Conservation (phyloP, 192 early-diverging fungal species). For the Powellomyces hirtus region DNA sequence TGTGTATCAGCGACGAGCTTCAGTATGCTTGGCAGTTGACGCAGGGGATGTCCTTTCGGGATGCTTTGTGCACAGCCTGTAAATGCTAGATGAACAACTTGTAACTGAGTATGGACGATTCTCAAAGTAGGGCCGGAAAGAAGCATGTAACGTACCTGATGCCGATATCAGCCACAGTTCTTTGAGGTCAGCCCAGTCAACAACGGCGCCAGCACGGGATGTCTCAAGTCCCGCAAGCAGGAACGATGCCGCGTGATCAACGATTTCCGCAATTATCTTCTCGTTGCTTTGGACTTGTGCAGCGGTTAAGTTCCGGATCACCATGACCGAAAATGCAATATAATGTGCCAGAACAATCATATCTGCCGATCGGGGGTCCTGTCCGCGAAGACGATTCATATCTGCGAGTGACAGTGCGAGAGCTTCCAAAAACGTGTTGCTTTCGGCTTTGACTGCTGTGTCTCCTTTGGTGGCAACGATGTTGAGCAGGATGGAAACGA, state of each 20-base stretch:
- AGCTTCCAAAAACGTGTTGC: not conserved
- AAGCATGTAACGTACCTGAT: no score
- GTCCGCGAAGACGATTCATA: not conserved
- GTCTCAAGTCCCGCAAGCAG: no score
- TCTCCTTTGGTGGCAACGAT: not conserved
- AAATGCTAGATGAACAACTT: no score
- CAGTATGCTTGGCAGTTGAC: not conserved
- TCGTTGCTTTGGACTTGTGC: not conserved
- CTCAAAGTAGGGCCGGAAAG: no score
- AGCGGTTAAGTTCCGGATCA: not conserved
- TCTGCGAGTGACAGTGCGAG: not conserved
- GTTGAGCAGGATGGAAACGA: slow-evolving; percentile 17
- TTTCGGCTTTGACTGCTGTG: not conserved
- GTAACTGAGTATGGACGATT: no score
- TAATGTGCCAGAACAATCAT: not conserved
- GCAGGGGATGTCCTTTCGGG: no score
- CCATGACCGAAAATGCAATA: not conserved
- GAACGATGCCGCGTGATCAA: no score
- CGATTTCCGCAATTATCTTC: not conserved
- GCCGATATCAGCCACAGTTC: no score
- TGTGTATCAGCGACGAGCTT: not conserved
- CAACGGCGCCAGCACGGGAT: no score
- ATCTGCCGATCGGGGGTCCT: no score
- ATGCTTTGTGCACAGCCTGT: no score
- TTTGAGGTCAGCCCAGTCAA: no score